phyloP scores from a whole-genome alignment of 768 basidiomycete species.

The Gelatoporia subvermispora region DNA sequence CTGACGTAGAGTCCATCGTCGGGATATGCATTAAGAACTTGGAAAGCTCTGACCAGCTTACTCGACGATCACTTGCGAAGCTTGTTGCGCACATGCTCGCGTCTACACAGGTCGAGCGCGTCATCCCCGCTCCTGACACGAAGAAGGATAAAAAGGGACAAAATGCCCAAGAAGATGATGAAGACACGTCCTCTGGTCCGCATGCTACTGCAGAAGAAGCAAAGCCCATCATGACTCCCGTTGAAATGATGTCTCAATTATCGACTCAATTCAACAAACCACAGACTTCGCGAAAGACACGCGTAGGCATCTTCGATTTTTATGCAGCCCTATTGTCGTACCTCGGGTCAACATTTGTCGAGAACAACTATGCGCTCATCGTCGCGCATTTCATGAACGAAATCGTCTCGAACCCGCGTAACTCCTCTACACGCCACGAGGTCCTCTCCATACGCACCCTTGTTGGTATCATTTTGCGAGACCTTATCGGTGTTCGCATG shows the following conservation, averaged over 20 bases:
- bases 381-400: constrained; percentile 76
- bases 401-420: constrained; percentile 59
- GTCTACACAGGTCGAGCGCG: constrained; percentile 69
- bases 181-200: constrained; percentile 41
- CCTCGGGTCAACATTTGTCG: constrained; percentile 75
- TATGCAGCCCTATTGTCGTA: constrained; percentile 73
- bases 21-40: constrained; percentile 63
- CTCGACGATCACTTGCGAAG: constrained; percentile 73
- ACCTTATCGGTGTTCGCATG: constrained; percentile 84
- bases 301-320: constrained; percentile 85
- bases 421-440: constrained; percentile 62
- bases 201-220: constrained; percentile 44
- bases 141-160: constrained; percentile 57
- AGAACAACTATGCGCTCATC: constrained; percentile 77
- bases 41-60: constrained; percentile 79
- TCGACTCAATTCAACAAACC: constrained; percentile 79
- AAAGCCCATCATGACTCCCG: constrained; percentile 63
- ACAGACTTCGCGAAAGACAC: constrained; percentile 58
- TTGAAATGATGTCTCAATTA: constrained; percentile 80
- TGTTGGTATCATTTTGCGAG: constrained; percentile 73
- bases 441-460: constrained; percentile 64
- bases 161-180: constrained; percentile 49
- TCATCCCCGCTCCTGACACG: constrained; percentile 39
- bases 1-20: constrained; percentile 77
- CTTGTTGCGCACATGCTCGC: constrained; percentile 83